Conservation (phyloP, 2,329 filamentous ascomycete genomes). For the Truncatella angustata region DNA sequence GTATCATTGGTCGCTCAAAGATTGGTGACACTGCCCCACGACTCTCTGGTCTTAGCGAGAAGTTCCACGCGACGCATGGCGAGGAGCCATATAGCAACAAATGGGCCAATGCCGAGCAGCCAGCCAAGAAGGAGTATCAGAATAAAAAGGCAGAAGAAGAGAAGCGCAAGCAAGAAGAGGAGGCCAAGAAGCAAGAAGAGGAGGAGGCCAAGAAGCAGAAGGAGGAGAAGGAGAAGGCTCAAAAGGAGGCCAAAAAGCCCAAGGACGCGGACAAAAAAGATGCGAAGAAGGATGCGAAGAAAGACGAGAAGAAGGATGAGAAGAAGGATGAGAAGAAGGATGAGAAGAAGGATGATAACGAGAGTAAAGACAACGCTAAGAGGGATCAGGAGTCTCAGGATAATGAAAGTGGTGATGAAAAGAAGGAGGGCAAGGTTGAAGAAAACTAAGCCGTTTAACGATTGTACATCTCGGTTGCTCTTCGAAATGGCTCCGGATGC, state of each 20-base stretch:
- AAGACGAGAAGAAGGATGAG: slow-evolving; percentile 21
- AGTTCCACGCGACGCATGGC: slow-evolving; percentile 34
- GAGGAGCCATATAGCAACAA: slow-evolving; percentile 35
- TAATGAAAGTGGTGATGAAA: slow-evolving; percentile 19
- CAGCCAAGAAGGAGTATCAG: slow-evolving; percentile 38
- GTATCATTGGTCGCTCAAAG: slow-evolving; percentile 78
- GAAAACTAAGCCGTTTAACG: background rate
- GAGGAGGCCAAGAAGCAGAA: slow-evolving; percentile 23
- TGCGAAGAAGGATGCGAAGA: slow-evolving; percentile 17
- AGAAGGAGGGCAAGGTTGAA: slow-evolving; percentile 11
- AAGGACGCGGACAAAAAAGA: slow-evolving; percentile 20
- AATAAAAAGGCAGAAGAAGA: slow-evolving; percentile 29
- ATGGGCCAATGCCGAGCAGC: slow-evolving; percentile 44
- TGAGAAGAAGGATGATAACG: slow-evolving; percentile 10
- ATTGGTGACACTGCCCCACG: slow-evolving; percentile 47
- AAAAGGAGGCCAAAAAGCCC: slow-evolving; percentile 27
- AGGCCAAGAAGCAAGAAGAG: slow-evolving; percentile 13
- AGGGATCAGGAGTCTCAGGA: slow-evolving; percentile 19
- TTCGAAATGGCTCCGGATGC: background rate
- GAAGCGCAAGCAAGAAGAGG: slow-evolving; percentile 23
- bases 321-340: slow-evolving; percentile 19
- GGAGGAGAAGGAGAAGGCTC: slow-evolving; percentile 31
- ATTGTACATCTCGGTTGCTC: background rate
- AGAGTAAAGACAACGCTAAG: slow-evolving; percentile 9
- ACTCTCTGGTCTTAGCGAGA: slow-evolving; percentile 36